Base-by-base conservation (phyloP, 306 rosid genomes). In the Dryas drummondii region DNA sequence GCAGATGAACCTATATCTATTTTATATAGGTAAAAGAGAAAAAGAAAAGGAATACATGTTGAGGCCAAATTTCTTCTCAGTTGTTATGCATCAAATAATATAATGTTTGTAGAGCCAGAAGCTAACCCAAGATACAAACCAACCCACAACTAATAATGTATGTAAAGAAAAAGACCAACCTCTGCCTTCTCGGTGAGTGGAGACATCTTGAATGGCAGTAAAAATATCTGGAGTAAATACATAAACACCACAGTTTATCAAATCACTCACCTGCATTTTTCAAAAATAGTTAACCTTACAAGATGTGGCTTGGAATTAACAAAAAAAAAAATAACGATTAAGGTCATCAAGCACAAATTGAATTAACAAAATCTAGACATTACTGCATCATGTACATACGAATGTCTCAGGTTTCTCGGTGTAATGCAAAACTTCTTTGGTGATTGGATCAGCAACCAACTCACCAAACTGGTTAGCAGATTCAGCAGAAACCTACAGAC, bases 361-460 rank as follows among this genome's bases (percentile, higher is more conserved):
- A 68, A 47, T 51, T n/a, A 40, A 65, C 0, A 64, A 17, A 11
- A 64, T 68, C 41, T 32, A 7, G 32, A 71, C 19, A 47, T 19
- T 16, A 19, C 5, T 22, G 67, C 57, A 80, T 15, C 9, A 9
- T 41, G 2, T 40, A 75, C 84, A 0, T 79, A 79, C 85, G 76
- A 81, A 81, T 75, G 99, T 96, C 76, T 96, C 98, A 32, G 99
- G 99, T 80, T 86, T 96, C 86, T 96, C 99, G 2, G 93, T 96
- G 83, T 96, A 96, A 85, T 96, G 99, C 89, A 96, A 85, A 47
- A 96, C 74, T 75, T 96, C 99, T 13, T 90, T 90, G 77, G 97
- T 90, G 81, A 42, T 17, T 16, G 98, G 98, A 96, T 96, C 99
- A 79, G 99, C 92, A 15, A 96, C 92, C 85, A 96, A 82, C 84